Evolutionary conservation across 2,329 filamentous ascomycete genomes (phyloP).

Genomic region (Arthrocladium fulminans): DNA sequence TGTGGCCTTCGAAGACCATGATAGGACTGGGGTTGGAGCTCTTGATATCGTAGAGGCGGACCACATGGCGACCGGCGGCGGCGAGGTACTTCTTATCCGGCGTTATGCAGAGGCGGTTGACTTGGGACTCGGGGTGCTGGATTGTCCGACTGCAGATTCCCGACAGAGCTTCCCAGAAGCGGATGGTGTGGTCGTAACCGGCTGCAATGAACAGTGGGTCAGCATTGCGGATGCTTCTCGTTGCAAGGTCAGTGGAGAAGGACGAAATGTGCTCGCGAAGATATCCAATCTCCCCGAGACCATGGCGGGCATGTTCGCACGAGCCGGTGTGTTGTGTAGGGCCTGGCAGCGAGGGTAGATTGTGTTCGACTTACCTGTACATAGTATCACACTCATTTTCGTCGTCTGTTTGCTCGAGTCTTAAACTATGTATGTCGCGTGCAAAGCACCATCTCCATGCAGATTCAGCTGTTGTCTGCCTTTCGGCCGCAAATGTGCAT

Average conservation of each 20-base stretch:
- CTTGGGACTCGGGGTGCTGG: conserved; percentile 94
- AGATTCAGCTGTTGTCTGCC: neutral
- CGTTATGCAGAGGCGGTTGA: conserved; percentile 95
- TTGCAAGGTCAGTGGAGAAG: neutral
- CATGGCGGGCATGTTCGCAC: neutral
- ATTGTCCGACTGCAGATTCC: conserved; percentile 98
- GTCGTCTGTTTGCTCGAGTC: neutral
- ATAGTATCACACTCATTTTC: conserved; percentile 59
- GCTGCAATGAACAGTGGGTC: conserved; percentile 35
- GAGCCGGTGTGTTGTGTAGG: neutral
- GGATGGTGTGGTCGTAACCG: conserved; percentile 67
- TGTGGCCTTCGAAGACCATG: conserved; percentile 91
- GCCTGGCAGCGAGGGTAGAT: neutral
- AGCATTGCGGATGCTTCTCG: conserved; percentile 16
- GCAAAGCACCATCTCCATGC: neutral
- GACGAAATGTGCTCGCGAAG: neutral
- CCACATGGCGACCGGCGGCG: conserved; percentile 68
- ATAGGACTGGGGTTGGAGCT: conserved; percentile 93
- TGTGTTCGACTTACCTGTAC: conserved; percentile 46
- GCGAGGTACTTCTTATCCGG: conserved; percentile 95
- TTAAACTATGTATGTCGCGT: neutral
- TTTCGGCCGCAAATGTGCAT: no score
- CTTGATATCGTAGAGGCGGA: conserved; percentile 98
- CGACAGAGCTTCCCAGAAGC: conserved; percentile 96
- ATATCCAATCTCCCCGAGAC: neutral